Base-by-base conservation (phyloP, 148 eudicot genomes). In the Amaranthus hypochondriacus region DNA sequence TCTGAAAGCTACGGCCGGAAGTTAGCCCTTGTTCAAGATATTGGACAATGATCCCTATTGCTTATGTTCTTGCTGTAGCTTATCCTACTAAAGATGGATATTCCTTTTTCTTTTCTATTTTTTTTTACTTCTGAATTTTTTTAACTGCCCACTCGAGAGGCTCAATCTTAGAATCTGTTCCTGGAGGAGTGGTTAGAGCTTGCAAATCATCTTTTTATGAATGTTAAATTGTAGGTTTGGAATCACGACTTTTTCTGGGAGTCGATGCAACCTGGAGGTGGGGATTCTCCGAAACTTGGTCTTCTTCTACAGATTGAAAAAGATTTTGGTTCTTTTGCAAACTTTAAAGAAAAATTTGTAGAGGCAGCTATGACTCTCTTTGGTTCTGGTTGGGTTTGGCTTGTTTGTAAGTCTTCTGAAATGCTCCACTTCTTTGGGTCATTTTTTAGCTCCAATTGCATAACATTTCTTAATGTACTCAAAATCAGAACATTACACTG, bases 231-330 rank as follows among this genome's bases (percentile, higher is more conserved):
- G 15, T 78, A 94, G 98, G 97, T 94, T 42, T 94, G 96, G 97
- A 94, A 91, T 83, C 97, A 94, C 68, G 96, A 94, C 74, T 94
- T 94, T 81, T 94, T 94, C 85, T 94, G 97, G 97, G 98, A 94
- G 77, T 88, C 97, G 65, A 94, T 94, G 97, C 93, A 88, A 83
- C 97, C 98, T 62, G 98, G 90, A 74, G 97, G 98, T 42, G 98
- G 91, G 61, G 83, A 83, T 64, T 76, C 82, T 81, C 98, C 98
- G 7, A 84, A 77, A 75, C 73, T 89, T 75, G 97, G 93, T 72
- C 85, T 91, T 63, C 92, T 94, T 77, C 73, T 74, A 69, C 93
- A 89, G 79, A 91, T 94, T 70, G 98, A 94, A 75, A 91, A 89
- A 82, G 98, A 94, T 82, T 94, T 94, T 78, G 90, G 86, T 75